Evolutionary conservation across 805 yeast species (phyloP), one percentile per base, ranked within the genome.

Genomic region (Sungouiozyma ichnusensis): DNA sequence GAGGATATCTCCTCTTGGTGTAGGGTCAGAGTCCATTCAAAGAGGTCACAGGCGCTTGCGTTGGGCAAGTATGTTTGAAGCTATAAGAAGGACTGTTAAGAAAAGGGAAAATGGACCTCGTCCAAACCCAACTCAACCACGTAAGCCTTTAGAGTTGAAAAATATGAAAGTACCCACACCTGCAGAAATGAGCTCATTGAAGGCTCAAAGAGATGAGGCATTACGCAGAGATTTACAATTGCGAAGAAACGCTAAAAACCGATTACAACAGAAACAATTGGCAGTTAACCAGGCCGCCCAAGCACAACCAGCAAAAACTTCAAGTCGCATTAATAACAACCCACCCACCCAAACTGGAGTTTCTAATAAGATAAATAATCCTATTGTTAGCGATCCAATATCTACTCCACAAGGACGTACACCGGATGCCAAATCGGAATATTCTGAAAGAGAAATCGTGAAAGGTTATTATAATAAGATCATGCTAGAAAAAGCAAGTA

Each of bases 51-150:
- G 84, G 45, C 71, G 94, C 41, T 68, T 90, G 45, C 74, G 97
- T 49, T 92, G 97, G 97, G 95, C 95, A 0, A 83, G 95, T 42
- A 83, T 92, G 85, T 85, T 92, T 67, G 98, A 92, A 58, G 96
- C 95, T 1, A 81, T 92, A 66, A 72, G 96, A 44, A 87, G 87
- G 63, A 70, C 82, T 50, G 85, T 88, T 81, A 77, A 85, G 51
- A 88, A 88, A 58, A 72, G 97, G 36, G 98, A 92, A 60, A 77
- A 72, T 51, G 76, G 78, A 3, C 80, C 82, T 16, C 72, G 74
- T 48, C 84, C 83, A 16, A 71, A 71, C 39, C 68, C 68, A 46
- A 55, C 65, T 49, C 67, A 68, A 56, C 65, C 64, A 47, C 69
- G 65, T 42, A 69, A 47, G 50, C 58, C 60, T 6, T 52, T 56